Percentiles rank a stretch among this genome's conserved stretches.
phyloP scores from a whole-genome alignment of 2,329 filamentous ascomycete genomes.

The Trichophyton equinum region DNA sequence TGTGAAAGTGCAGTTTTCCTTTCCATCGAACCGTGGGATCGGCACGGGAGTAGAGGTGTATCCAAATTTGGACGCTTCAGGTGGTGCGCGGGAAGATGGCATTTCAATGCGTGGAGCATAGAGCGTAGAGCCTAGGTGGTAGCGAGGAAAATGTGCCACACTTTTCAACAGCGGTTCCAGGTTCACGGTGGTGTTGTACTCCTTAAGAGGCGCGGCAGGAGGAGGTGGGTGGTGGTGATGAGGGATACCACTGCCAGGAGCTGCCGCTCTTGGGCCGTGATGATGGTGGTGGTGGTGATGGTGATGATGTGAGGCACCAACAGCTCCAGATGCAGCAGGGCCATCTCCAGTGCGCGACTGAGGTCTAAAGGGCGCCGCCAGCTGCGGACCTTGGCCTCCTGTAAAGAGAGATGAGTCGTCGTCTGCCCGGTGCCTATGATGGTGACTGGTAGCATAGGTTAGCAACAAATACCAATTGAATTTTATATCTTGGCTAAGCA shows the following conservation, averaged over 20 bases:
- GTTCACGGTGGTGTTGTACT: conserved; percentile 52
- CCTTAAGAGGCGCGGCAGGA: conserved; percentile 34
- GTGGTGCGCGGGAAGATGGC: conserved; percentile 28
- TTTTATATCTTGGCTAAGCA: not conserved
- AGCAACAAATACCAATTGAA: conserved; percentile 9
- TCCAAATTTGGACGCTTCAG: conserved; percentile 43
- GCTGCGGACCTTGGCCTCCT: conserved; percentile 15
- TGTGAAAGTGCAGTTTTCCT: conserved; percentile 82
- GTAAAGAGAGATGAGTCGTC: conserved; percentile 29
- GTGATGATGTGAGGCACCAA: conserved; percentile 26
- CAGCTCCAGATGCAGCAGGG: not conserved
- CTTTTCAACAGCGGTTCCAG: conserved; percentile 60
- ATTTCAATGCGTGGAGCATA: conserved; percentile 57
- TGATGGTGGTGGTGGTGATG: conserved; percentile 36
- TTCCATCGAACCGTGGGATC: conserved; percentile 61
- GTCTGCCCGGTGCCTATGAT: conserved; percentile 43
- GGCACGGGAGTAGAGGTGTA: conserved; percentile 53
- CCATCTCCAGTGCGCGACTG: conserved; percentile 11
- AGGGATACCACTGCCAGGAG: conserved; percentile 13
- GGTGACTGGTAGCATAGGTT: conserved; percentile 30
- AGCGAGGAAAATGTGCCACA: conserved; percentile 56
- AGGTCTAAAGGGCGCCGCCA: conserved; percentile 12
- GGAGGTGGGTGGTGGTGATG: conserved; percentile 10
- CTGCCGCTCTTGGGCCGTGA: conserved; percentile 20
- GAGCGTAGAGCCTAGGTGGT: conserved; percentile 71